A percentile compares a stretch with the other conserved stretches of the same genome.
Evolutionary conservation across 148 eudicot genomes (phyloP).

Genomic region (Rhododendron williamsianum): DNA sequence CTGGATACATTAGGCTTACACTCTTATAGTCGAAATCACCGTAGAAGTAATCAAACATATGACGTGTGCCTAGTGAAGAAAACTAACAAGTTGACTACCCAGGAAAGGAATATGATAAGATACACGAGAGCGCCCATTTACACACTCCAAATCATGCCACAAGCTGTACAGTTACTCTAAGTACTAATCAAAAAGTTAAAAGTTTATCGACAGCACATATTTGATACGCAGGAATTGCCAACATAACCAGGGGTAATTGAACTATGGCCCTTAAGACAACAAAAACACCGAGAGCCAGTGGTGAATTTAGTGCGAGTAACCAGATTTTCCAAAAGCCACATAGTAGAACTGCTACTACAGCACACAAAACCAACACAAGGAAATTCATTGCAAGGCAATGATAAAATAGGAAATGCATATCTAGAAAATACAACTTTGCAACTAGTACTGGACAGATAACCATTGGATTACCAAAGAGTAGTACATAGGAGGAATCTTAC

Average conservation of each 20-base stretch:
- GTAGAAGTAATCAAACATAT: not conserved
- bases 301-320: not conserved
- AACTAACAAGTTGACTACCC: not conserved
- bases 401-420: not conserved
- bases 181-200: not conserved
- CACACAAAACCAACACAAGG: not conserved
- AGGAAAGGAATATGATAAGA: not conserved
- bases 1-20: not conserved
- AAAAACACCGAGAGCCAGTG: not conserved
- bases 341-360: not conserved
- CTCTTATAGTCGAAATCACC: not conserved
- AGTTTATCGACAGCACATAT: not conserved
- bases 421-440: not conserved
- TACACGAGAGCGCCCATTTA: not conserved
- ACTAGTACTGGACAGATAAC: not conserved
- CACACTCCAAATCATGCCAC: not conserved
- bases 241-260: not conserved
- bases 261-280: not conserved
- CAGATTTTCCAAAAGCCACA: not conserved
- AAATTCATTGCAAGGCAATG: not conserved
- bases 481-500: constrained; percentile 30
- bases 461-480: not conserved
- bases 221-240: not conserved
- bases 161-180: not conserved
- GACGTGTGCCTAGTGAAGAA: not conserved